Percentiles rank a stretch among this genome's conserved stretches.
phyloP scores from a whole-genome alignment of 2,329 filamentous ascomycete species.

The Westerdykella aurantiaca region DNA sequence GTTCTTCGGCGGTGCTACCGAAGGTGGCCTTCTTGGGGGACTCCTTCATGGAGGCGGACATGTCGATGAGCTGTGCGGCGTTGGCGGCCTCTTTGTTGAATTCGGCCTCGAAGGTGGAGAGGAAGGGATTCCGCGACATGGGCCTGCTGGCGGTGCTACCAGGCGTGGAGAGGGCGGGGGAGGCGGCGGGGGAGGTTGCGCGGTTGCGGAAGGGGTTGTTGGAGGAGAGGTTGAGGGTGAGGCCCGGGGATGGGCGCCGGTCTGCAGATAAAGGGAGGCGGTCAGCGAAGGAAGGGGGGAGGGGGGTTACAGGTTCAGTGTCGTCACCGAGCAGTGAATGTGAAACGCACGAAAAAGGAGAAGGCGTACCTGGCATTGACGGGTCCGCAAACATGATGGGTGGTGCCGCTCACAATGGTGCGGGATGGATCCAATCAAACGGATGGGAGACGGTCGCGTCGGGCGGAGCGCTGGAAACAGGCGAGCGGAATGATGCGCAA shows the following conservation, averaged over 20 bases:
- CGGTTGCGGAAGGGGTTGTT: conserved; percentile 79
- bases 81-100: conserved; percentile 33
- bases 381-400: conserved; percentile 40
- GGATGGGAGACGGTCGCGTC: not conserved
- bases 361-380: conserved; percentile 39
- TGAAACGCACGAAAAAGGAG: conserved; percentile 33
- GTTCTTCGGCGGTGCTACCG: conserved; percentile 56
- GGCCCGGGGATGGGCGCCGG: conserved; percentile 47
- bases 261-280: conserved; percentile 33
- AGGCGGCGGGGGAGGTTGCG: conserved; percentile 52
- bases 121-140: conserved; percentile 69
- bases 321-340: conserved; percentile 23
- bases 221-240: conserved; percentile 61
- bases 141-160: conserved; percentile 60
- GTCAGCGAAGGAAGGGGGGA: conserved; percentile 15
- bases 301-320: conserved; percentile 14
- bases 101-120: conserved; percentile 51
- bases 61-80: conserved; percentile 28
- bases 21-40: conserved; percentile 45
- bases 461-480: conserved; percentile 6
- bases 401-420: conserved; percentile 29
- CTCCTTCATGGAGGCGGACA: conserved; percentile 32
- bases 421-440: conserved; percentile 27
- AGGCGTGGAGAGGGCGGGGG: conserved; percentile 32
- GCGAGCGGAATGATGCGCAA: conserved; percentile 5